Conservation (phyloP, 495 filamentous ascomycete species). For the Lasiosphaeria hispida region DNA sequence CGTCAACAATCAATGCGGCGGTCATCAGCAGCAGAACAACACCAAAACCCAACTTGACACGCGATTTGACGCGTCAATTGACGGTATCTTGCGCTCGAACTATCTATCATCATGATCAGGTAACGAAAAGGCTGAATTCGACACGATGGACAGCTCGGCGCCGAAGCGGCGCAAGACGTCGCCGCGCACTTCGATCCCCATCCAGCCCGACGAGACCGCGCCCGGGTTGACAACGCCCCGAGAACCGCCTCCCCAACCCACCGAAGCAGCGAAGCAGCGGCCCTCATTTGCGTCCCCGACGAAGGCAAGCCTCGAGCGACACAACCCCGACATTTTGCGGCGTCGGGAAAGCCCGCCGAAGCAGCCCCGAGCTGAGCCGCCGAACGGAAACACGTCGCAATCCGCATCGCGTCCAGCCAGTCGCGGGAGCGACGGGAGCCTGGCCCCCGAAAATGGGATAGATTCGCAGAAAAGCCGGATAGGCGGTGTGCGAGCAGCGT, state of each 20-base stretch:
- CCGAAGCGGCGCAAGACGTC: conserved; percentile 65
- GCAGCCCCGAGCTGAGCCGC: conserved; percentile 28
- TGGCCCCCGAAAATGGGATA: conserved; percentile 11
- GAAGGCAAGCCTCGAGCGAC: conserved; percentile 60
- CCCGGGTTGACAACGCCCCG: conserved; percentile 19
- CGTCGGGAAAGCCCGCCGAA: conserved; percentile 39
- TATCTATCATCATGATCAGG: conserved; percentile 14
- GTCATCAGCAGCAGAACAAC: neutral
- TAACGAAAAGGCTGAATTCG: conserved; percentile 8
- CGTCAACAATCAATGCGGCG: conserved; percentile 1
- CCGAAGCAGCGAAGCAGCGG: conserved; percentile 25
- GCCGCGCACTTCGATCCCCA: conserved; percentile 38
- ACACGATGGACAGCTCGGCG: conserved; percentile 53
- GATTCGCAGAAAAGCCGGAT: no score
- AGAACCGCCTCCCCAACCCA: conserved; percentile 3
- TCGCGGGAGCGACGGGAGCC: conserved; percentile 21
- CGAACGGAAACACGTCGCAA: conserved; percentile 19
- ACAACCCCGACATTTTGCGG: conserved; percentile 58
- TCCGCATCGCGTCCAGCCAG: conserved; percentile 26
- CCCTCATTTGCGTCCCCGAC: conserved; percentile 67
- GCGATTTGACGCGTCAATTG: conserved; percentile 25
- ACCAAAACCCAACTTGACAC: neutral
- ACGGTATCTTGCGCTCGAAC: neutral
- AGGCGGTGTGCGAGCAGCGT: no score
- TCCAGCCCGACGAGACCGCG: conserved; percentile 18